These are phyloP conservation scores for Pythium scleroteichum DNA, from an alignment of 352 stramenopile species.

Conservation along the genomic window DNA sequence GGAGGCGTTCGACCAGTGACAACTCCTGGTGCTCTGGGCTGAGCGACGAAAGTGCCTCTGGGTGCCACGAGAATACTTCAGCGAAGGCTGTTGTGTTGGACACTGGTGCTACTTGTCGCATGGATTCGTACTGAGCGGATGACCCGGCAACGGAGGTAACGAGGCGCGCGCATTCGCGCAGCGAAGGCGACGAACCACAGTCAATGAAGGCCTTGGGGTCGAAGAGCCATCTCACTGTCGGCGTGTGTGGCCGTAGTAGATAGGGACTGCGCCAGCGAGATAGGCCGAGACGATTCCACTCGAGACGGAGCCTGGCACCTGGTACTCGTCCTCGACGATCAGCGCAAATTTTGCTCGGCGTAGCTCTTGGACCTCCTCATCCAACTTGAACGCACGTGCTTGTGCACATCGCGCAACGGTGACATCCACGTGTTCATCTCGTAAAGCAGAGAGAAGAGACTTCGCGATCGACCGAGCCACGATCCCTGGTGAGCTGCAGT, in stretches of 20 bases:
- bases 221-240: conserved; percentile 36
- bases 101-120: conserved; percentile 33
- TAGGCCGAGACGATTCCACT: conserved; percentile 60
- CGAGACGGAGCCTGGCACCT: conserved; percentile 43
- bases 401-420: too few species aligned
- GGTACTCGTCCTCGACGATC: conserved; percentile 50
- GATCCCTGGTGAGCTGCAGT: too few species aligned
- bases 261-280: conserved; percentile 49
- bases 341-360: conserved; percentile 51
- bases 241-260: conserved; percentile 47
- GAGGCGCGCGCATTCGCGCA: conserved; percentile 34
- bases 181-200: conserved; percentile 33
- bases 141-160: conserved; percentile 38
- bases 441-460: too few species aligned
- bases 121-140: conserved; percentile 28
- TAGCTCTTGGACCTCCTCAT: too few species aligned
- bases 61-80: conserved; percentile 47
- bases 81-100: conserved; percentile 33
- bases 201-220: conserved; percentile 53
- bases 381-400: too few species aligned
- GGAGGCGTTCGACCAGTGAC: background rate
- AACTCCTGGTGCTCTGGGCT: background rate
- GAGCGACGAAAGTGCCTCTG: conserved; percentile 24
- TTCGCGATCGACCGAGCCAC: too few species aligned
- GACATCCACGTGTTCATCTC: too few species aligned